phyloP scores from a whole-genome alignment of 2,329 filamentous ascomycete genomes.

The Alternaria triticina region DNA sequence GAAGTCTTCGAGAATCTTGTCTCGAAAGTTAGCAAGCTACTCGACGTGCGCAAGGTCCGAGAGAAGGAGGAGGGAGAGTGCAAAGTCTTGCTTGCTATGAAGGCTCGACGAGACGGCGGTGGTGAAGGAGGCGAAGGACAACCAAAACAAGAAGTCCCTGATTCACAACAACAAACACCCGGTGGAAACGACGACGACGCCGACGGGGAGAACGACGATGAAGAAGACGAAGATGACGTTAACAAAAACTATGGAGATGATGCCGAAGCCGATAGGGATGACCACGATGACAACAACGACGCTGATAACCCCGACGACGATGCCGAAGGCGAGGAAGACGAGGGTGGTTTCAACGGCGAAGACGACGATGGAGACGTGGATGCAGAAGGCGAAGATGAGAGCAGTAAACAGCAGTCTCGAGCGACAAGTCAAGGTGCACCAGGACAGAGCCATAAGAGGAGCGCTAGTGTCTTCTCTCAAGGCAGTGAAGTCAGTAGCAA shows the following conservation, averaged over 20 bases:
- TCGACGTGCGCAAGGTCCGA: conserved; percentile 75
- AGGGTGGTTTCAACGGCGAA: conserved; percentile 38
- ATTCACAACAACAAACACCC: conserved; percentile 31
- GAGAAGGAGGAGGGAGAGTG: conserved; percentile 78
- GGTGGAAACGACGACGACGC: conserved; percentile 26
- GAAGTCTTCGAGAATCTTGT: conserved; percentile 75
- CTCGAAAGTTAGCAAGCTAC: conserved; percentile 68
- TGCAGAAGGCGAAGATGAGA: conserved; percentile 45
- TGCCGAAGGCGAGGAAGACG: conserved; percentile 24
- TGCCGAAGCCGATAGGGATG: conserved; percentile 32
- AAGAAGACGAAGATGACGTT: conserved; percentile 14
- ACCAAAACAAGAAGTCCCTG: conserved; percentile 25
- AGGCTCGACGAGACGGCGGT: conserved; percentile 29
- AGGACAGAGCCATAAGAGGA: conserved; percentile 68
- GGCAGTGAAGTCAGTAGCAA: conserved; percentile 43
- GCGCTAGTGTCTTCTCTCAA: conserved; percentile 79
- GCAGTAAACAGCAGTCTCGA: conserved; percentile 35
- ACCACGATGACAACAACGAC: conserved; percentile 21
- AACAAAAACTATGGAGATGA: conserved; percentile 24
- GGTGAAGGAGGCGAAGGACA: conserved; percentile 15
- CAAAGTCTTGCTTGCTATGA: conserved; percentile 47
- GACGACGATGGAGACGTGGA: conserved; percentile 31
- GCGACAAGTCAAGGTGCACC: conserved; percentile 31
- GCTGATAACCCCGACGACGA: conserved; percentile 42
- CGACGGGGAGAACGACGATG: conserved; percentile 21